phyloP scores from a whole-genome alignment of 805 yeast species.

The Saccharomycopsis fibuligera region DNA sequence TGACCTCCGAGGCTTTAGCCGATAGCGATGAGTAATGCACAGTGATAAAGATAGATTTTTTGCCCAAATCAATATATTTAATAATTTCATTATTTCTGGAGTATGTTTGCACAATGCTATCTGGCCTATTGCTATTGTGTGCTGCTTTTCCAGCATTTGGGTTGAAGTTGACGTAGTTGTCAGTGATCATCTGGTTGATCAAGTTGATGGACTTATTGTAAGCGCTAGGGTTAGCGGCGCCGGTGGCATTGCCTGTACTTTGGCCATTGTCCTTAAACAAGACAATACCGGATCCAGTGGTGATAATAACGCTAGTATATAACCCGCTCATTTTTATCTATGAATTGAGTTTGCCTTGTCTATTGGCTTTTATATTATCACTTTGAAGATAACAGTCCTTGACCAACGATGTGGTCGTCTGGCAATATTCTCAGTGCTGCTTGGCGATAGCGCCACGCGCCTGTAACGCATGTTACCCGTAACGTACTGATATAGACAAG shows the following conservation, averaged over 20 bases:
- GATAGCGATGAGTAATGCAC: constrained; percentile 11
- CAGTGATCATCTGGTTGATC: constrained; percentile 14
- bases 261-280: constrained; percentile 10
- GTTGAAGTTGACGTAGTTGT: constrained; percentile 10
- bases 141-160: neutral
- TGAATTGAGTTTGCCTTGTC: too few species aligned
- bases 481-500: too few species aligned
- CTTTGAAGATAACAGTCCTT: too few species aligned
- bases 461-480: too few species aligned
- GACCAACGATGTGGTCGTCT: too few species aligned
- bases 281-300: constrained; percentile 19
- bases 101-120: constrained; percentile 10
- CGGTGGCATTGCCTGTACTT: neutral
- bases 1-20: constrained; percentile 6
- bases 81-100: constrained; percentile 13
- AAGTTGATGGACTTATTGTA: constrained; percentile 4
- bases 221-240: neutral
- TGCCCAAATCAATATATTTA: constrained; percentile 12
- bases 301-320: constrained; percentile 11
- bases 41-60: constrained; percentile 6
- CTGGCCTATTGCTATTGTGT: neutral
- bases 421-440: too few species aligned
- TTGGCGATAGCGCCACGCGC: too few species aligned
- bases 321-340: too few species aligned
- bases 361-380: too few species aligned